Conservation (phyloP, 495 filamentous ascomycete species). For the Podospora australis region DNA sequence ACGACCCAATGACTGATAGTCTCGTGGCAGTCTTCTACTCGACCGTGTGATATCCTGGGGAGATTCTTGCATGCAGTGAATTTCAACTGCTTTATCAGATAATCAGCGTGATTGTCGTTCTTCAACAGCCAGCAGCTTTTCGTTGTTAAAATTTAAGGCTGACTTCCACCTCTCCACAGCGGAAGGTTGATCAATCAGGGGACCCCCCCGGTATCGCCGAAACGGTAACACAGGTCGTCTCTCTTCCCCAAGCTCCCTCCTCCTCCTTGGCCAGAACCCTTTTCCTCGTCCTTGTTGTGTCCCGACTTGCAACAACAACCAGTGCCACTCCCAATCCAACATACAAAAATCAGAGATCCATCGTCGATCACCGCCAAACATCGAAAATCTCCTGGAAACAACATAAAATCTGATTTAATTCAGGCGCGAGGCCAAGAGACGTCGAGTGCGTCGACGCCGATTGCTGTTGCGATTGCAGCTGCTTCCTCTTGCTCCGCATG, state of each 20-base stretch:
- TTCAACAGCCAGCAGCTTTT: too few species aligned
- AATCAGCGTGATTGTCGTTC: too few species aligned
- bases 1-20: constrained; percentile 13
- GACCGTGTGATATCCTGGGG: constrained; percentile 21
- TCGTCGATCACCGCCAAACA: too few species aligned
- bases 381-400: too few species aligned
- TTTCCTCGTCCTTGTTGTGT: too few species aligned
- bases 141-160: too few species aligned
- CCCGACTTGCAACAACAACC: too few species aligned
- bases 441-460: constrained; percentile 3
- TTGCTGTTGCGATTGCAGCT: constrained; percentile 7
- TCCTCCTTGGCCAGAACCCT: neutral
- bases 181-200: too few species aligned
- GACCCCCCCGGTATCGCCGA: neutral
- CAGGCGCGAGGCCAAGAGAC: constrained; percentile 5
- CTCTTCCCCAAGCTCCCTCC: neutral
- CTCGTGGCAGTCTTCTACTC: constrained; percentile 28
- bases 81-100: too few species aligned
- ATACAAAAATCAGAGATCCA: too few species aligned
- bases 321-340: neutral
- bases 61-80: too few species aligned
- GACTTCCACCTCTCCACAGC: neutral
- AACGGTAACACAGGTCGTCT: neutral
- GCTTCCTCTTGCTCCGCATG: constrained; percentile 23
- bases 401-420: neutral